Conservation (phyloP, 768 basidiomycete species). For the Atractiella rhizophila region DNA sequence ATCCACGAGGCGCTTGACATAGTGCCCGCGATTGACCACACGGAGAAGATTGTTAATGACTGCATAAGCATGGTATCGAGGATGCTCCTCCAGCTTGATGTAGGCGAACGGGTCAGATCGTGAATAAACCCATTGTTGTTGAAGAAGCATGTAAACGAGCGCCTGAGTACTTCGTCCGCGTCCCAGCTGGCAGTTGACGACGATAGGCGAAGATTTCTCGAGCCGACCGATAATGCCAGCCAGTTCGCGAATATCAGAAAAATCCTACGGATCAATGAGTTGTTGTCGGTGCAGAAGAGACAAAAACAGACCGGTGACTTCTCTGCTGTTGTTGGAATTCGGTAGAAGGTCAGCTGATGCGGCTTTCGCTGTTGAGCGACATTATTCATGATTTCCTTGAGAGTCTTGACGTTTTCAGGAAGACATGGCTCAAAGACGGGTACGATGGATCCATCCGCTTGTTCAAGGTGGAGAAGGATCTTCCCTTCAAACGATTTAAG, state of each 20-base stretch:
- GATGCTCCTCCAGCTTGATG: constrained; percentile 2
- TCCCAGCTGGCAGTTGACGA: constrained; percentile 88
- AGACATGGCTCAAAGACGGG: constrained; percentile 86
- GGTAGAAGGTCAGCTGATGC: constrained; percentile 40
- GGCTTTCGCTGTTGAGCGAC: constrained; percentile 4
- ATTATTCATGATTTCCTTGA: constrained; percentile 62
- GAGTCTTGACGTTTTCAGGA: constrained; percentile 41
- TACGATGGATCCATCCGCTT: constrained; percentile 57
- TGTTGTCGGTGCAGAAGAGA: background rate
- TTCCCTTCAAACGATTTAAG: constrained; percentile 55
- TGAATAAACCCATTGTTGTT: constrained; percentile 45
- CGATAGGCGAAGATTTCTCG: constrained; percentile 42
- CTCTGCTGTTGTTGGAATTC: constrained; percentile 85
- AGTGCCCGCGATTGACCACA: constrained; percentile 59
- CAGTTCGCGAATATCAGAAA: constrained; percentile 35
- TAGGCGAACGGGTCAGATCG: constrained; percentile 6
- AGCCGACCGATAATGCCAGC: constrained; percentile 39
- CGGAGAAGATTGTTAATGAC: constrained; percentile 47
- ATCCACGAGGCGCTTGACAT: constrained; percentile 64
- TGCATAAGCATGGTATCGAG: constrained; percentile 31
- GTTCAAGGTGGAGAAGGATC: constrained; percentile 70
- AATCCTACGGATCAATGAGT: constrained; percentile 2
- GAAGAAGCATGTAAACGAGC: constrained; percentile 63
- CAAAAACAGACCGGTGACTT: constrained; percentile 20
- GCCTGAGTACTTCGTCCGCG: constrained; percentile 72